A percentile compares a stretch with the other conserved stretches of the same genome.
phyloP scores from a whole-genome alignment of 106 monocot genomes.

The Triglochin maritima region DNA sequence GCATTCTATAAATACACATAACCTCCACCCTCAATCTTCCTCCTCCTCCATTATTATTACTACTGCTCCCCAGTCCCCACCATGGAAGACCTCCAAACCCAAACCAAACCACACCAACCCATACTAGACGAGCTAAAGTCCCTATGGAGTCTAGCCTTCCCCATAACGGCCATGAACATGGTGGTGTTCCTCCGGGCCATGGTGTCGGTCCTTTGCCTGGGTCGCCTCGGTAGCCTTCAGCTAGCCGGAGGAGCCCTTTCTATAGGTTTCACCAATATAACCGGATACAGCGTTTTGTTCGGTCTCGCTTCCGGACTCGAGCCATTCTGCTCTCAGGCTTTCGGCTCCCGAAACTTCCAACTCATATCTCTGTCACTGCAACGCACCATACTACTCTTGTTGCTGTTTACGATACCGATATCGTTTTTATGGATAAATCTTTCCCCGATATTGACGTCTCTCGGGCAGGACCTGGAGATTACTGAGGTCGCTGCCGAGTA shows the following conservation, averaged over 20 bases:
- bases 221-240: constrained; percentile 63
- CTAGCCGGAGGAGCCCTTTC: constrained; percentile 93
- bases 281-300: constrained; percentile 91
- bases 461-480: constrained; percentile 67
- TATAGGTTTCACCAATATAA: constrained; percentile 93
- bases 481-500: constrained; percentile 63
- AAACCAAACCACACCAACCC: too few species aligned
- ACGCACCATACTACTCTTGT: constrained; percentile 67
- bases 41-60: too few species aligned
- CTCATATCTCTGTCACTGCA: constrained; percentile 79
- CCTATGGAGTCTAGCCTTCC: constrained; percentile 50
- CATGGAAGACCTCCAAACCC: too few species aligned
- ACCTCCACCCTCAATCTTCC: too few species aligned
- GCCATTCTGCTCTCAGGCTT: constrained; percentile 82
- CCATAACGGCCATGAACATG: constrained; percentile 67
- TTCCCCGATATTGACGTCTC: constrained; percentile 41
- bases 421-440: constrained; percentile 66
- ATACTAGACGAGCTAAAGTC: constrained; percentile 2
- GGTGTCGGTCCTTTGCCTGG: constrained; percentile 80
- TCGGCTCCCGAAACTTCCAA: constrained; percentile 63
- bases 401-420: constrained; percentile 49
- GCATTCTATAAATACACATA: too few species aligned
- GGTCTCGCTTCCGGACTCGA: constrained; percentile 88
- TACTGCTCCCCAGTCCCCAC: too few species aligned
- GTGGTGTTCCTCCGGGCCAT: constrained; percentile 77